Conservation (phyloP, 139 green algal genomes). For the Pseudopediastrum boryanum region DNA sequence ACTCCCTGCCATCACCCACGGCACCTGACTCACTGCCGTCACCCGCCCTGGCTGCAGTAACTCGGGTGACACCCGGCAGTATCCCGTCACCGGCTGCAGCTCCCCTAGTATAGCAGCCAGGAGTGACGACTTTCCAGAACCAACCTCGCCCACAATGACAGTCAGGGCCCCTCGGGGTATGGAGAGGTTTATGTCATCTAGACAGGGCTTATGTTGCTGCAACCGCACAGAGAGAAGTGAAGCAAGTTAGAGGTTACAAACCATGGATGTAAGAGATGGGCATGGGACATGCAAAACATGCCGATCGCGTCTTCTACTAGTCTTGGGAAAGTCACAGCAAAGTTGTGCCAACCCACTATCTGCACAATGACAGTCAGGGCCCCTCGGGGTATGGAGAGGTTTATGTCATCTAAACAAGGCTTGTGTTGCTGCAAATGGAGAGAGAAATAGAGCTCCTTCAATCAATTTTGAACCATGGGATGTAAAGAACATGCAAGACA, state of each 20-base stretch:
- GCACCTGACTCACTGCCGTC: conserved; percentile 65
- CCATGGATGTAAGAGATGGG: not conserved
- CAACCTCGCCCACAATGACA: conserved; percentile 70
- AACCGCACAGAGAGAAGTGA: not conserved
- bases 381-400: conserved; percentile 49
- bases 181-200: conserved; percentile 50
- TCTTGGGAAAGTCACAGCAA: too few species aligned
- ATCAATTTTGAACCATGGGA: not conserved
- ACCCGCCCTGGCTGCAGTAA: not conserved
- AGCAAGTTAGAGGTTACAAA: too few species aligned
- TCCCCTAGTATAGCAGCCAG: conserved; percentile 76
- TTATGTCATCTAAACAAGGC: conserved; percentile 47
- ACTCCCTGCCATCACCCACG: conserved; percentile 68
- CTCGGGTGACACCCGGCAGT: not conserved
- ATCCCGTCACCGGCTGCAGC: conserved; percentile 37
- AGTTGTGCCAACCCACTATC: conserved; percentile 68
- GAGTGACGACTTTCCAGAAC: conserved; percentile 77
- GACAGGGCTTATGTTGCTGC: conserved; percentile 30
- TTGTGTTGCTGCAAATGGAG: conserved; percentile 4
- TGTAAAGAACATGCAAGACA: not conserved
- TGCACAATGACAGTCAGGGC: conserved; percentile 69
- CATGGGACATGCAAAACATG: not conserved
- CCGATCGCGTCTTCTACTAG: too few species aligned
- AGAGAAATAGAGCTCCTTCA: too few species aligned
- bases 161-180: conserved; percentile 59